Evolutionary conservation across 345 rosid species (phyloP).

Genomic region (Microcos paniculata): DNA sequence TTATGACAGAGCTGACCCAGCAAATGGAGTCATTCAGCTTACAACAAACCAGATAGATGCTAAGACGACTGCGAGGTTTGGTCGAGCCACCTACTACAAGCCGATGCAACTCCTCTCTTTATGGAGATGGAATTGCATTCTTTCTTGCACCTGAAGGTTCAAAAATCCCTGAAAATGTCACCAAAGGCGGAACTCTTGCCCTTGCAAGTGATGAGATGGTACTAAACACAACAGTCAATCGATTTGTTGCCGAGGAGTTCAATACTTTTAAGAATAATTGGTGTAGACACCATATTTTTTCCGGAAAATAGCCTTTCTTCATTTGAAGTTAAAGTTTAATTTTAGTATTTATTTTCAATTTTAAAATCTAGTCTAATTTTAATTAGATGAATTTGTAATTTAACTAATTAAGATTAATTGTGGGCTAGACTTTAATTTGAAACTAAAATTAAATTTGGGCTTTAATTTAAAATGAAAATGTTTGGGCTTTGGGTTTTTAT

Average conservation of each 20-base stretch:
- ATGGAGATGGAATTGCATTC: slow-evolving; percentile 17
- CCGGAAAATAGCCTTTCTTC: too few species aligned
- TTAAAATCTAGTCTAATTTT: too few species aligned
- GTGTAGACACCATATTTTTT: too few species aligned
- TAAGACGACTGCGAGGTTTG: neutral
- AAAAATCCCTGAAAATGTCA: slow-evolving; percentile 1
- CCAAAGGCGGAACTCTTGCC: slow-evolving; percentile 2
- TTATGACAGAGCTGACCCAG: slow-evolving; percentile 6
- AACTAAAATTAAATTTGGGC: too few species aligned
- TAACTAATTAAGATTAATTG: too few species aligned
- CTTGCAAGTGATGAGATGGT: slow-evolving; percentile 2
- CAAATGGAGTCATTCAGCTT: slow-evolving; percentile 1
- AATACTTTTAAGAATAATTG: too few species aligned
- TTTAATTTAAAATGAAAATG: too few species aligned
- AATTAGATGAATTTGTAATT: too few species aligned
- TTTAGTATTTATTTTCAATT: too few species aligned
- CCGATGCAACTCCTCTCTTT: neutral
- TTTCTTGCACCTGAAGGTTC: slow-evolving; percentile 16
- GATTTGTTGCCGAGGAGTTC: slow-evolving; percentile 24
- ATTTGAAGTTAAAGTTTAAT: too few species aligned
- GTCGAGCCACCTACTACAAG: slow-evolving; percentile 14
- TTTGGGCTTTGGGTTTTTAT: too few species aligned
- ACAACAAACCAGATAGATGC: slow-evolving; percentile 13
- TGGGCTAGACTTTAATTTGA: too few species aligned
- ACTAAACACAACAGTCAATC: slow-evolving; percentile 1